A percentile compares a stretch with the other conserved stretches of the same genome.
Evolutionary conservation across 495 filamentous ascomycete genomes (phyloP).

Genomic region (Hypoxylon crocopeplum): DNA sequence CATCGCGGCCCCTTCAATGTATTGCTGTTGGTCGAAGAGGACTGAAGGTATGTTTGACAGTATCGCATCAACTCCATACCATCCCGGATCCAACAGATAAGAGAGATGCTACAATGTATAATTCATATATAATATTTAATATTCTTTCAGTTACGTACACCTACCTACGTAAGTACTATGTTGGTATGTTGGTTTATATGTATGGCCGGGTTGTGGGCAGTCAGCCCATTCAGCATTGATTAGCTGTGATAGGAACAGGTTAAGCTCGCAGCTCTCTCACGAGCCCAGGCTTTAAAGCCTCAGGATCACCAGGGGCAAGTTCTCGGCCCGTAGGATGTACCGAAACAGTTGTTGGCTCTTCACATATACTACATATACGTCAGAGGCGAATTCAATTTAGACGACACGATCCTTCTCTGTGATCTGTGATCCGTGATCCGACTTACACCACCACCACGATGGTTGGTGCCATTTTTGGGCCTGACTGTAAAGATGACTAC

Average conservation of each 20-base stretch:
- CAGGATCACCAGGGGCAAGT: slow-evolving; percentile 29
- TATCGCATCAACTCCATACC: too few relatives aligned
- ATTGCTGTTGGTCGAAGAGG: too few relatives aligned
- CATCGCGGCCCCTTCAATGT: too few relatives aligned
- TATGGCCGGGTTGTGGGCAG: too few relatives aligned
- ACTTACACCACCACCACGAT: neutral
- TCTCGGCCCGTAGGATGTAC: slow-evolving; percentile 9
- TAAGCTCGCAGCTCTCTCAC: slow-evolving; percentile 20
- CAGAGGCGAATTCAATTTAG: slow-evolving; percentile 17
- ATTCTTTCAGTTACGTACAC: too few relatives aligned
- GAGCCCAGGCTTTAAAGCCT: slow-evolving; percentile 12
- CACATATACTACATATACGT: slow-evolving; percentile 1
- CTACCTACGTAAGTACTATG: too few relatives aligned
- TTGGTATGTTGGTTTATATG: too few relatives aligned
- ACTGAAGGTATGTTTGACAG: too few relatives aligned
- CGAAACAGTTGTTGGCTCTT: neutral
- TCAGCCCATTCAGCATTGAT: slow-evolving; percentile 6
- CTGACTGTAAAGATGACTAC: slow-evolving; percentile 9
- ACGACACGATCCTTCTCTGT: slow-evolving; percentile 2
- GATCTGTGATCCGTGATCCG: neutral
- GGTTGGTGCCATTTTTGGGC: slow-evolving; percentile 15
- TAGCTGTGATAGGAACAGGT: slow-evolving; percentile 24
- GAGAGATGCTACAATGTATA: too few relatives aligned
- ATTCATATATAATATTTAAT: too few relatives aligned
- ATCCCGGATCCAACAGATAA: too few relatives aligned